These are phyloP conservation scores for Aspergillus candidus DNA, from an alignment of 2,329 filamentous ascomycete species.

Conservation along the genomic window DNA sequence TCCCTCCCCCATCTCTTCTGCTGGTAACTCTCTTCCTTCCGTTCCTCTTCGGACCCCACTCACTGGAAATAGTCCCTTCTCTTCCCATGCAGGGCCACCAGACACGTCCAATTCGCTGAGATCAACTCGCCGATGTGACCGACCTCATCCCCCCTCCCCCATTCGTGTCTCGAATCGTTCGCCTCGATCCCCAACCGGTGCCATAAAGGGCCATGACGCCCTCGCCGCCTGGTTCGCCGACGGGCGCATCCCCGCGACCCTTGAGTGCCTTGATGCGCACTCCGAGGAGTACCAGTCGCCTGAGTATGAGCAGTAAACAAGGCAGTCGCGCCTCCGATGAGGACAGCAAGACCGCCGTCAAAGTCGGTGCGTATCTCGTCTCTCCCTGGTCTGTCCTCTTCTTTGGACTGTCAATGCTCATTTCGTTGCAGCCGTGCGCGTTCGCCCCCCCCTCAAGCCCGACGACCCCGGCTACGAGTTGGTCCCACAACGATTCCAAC, in stretches of 20 bases:
- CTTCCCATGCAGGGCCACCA: no score
- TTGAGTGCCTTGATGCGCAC: conserved; percentile 75
- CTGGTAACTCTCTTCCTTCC: no score
- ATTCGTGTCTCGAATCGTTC: no score
- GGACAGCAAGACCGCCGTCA: conserved; percentile 83
- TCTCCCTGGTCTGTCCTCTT: background rate
- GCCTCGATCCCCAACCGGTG: no score
- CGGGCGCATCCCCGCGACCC: conserved; percentile 57
- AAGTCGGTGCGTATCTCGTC: conserved; percentile 70
- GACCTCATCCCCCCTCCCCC: no score
- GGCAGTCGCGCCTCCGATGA: conserved; percentile 84
- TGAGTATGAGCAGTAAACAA: conserved; percentile 71
- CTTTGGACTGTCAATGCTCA: conserved; percentile 8
- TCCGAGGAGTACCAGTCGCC: conserved; percentile 71
- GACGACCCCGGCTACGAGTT: conserved; percentile 89
- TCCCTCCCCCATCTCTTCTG: no score
- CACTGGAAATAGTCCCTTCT: no score
- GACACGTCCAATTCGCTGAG: no score
- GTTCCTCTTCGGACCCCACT: no score
- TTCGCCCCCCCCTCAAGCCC: conserved; percentile 77
- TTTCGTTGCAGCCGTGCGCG: conserved; percentile 66
- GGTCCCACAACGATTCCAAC: conserved; percentile 91
- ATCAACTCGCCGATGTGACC: no score
- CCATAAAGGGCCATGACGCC: conserved; percentile 50
- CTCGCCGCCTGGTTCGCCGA: conserved; percentile 65